A percentile compares a stretch with the other conserved stretches of the same genome.
Evolutionary conservation across 1,284 basidiomycete species (phyloP).

Genomic region (Pseudozyma pruni): DNA sequence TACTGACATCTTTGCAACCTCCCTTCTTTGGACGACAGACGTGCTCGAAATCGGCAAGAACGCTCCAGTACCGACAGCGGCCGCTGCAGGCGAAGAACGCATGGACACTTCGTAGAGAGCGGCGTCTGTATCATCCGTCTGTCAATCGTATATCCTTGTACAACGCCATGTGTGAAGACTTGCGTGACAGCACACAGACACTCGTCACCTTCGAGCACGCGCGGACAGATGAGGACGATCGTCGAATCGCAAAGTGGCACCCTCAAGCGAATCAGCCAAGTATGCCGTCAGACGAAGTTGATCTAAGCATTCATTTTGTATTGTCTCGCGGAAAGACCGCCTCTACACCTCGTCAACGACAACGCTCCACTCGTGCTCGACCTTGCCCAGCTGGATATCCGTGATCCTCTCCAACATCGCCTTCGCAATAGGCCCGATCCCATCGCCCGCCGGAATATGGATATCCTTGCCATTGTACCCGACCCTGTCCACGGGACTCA

Average conservation of each 20-base stretch:
- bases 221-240: neutral
- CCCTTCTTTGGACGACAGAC: too few relatives aligned
- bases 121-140: too few relatives aligned
- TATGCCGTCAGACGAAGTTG: too few relatives aligned
- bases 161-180: too few relatives aligned
- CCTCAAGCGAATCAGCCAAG: too few relatives aligned
- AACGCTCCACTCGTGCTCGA: slow-evolving; percentile 82
- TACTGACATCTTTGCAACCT: too few relatives aligned
- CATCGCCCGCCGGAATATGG: slow-evolving; percentile 82
- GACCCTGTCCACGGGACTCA: slow-evolving; percentile 74
- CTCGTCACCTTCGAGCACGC: too few relatives aligned
- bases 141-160: neutral
- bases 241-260: neutral
- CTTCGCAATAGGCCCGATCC: slow-evolving; percentile 85
- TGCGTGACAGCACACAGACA: too few relatives aligned
- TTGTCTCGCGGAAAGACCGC: too few relatives aligned
- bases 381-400: slow-evolving; percentile 88
- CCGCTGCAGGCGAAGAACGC: slow-evolving; percentile 28
- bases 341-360: slow-evolving; percentile 38
- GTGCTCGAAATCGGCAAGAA: slow-evolving; percentile 51
- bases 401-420: slow-evolving; percentile 84
- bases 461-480: slow-evolving; percentile 89
- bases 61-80: slow-evolving; percentile 12
- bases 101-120: slow-evolving; percentile 47
- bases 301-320: too few relatives aligned